Percentiles rank a stretch among this genome's conserved stretches.
Conservation (phyloP, 1,284 basidiomycete species). For the Ganoderma sp. region DNA sequence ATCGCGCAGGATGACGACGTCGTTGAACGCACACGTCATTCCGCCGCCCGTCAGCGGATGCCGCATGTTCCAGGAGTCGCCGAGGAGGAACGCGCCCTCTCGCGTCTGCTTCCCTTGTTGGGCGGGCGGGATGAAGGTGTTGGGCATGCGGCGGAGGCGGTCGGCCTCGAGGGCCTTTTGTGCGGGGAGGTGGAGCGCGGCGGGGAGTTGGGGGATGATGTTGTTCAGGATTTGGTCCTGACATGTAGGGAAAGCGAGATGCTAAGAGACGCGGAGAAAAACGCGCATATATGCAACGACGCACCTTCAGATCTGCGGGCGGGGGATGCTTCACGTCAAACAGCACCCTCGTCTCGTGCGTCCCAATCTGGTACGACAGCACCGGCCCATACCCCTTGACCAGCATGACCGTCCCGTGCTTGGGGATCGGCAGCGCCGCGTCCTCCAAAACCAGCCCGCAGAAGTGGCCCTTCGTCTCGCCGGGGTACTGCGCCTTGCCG, state of each 20-base stretch:
- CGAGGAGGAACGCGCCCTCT: conserved; percentile 85
- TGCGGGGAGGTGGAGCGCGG: conserved; percentile 67
- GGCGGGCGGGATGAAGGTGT: conserved; percentile 89
- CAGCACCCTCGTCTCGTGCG: conserved; percentile 87
- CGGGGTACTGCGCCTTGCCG: conserved; percentile 40
- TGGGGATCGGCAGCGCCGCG: conserved; percentile 77
- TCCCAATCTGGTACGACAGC: conserved; percentile 87
- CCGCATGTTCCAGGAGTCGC: conserved; percentile 99
- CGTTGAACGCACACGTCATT: conserved; percentile 92
- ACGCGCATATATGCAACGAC: conserved; percentile 8
- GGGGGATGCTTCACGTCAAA: conserved; percentile 90
- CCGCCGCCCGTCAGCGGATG: conserved; percentile 98
- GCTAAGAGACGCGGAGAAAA: background rate
- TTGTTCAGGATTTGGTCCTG: conserved; percentile 74
- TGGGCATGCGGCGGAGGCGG: conserved; percentile 92
- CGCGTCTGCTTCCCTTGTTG: conserved; percentile 67
- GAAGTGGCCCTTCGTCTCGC: conserved; percentile 29
- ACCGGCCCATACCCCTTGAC: conserved; percentile 79
- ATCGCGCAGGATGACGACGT: conserved; percentile 61
- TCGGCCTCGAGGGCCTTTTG: conserved; percentile 69
- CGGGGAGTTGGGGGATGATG: conserved; percentile 82
- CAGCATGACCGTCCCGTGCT: conserved; percentile 88
- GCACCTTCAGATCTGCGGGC: conserved; percentile 81
- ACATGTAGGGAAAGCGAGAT: background rate
- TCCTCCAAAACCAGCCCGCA: conserved; percentile 30